phyloP scores from a whole-genome alignment of 2,329 filamentous ascomycete genomes.

The Lachnellula arida region DNA sequence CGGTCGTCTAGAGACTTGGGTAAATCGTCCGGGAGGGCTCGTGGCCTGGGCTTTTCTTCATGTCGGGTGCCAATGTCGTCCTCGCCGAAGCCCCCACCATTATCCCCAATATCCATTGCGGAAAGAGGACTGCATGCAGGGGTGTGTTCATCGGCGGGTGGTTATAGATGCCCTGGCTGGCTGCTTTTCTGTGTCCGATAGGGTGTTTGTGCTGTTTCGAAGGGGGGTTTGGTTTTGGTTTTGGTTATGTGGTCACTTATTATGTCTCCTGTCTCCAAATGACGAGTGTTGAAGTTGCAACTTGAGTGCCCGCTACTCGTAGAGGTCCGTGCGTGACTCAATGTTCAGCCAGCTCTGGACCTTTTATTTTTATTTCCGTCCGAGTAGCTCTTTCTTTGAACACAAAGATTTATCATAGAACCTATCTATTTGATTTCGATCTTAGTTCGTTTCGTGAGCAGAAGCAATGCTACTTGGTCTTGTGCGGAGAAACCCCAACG shows the following conservation, averaged over 20 bases:
- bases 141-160: constrained; percentile 18
- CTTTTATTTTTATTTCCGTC: no score
- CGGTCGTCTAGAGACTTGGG: constrained; percentile 91
- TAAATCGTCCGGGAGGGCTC: constrained; percentile 71
- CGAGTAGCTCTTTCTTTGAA: no score
- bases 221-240: background rate
- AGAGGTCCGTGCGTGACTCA: background rate
- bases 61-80: constrained; percentile 33
- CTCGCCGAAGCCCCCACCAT: constrained; percentile 53
- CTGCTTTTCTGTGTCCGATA: background rate
- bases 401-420: no score
- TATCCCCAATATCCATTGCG: constrained; percentile 57
- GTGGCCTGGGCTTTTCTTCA: constrained; percentile 34
- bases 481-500: no score
- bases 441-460: no score
- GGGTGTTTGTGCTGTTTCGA: background rate
- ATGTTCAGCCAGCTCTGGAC: background rate
- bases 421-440: no score
- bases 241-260: background rate
- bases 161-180: constrained; percentile 8
- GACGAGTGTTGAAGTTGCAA: background rate
- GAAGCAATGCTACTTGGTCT: no score
- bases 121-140: constrained; percentile 29
- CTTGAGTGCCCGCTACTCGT: background rate
- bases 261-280: background rate